A percentile compares a stretch with the other conserved stretches of the same genome.
Conservation (phyloP, 345 rosid genomes). For the Arabis hirsuta region DNA sequence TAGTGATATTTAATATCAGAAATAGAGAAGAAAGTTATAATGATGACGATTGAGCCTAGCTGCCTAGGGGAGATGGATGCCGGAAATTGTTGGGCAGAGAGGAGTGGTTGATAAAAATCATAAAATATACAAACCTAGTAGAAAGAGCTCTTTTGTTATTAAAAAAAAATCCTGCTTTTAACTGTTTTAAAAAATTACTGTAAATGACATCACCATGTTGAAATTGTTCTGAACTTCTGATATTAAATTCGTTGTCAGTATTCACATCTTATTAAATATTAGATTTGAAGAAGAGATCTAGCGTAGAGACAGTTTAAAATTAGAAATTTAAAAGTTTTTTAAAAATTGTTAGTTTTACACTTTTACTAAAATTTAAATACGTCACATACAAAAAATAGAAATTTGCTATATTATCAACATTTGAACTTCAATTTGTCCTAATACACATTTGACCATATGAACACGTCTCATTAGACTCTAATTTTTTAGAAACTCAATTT, state of each 20-base stretch:
- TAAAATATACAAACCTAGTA: constrained; percentile 36
- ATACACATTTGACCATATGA: too few species aligned
- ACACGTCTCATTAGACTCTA: too few species aligned
- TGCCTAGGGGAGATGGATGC: constrained; percentile 30
- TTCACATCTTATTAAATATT: too few species aligned
- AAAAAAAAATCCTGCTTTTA: background rate
- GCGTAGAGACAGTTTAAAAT: too few species aligned
- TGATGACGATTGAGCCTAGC: constrained; percentile 4
- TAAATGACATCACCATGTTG: constrained; percentile 35
- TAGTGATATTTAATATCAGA: background rate
- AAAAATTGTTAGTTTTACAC: too few species aligned
- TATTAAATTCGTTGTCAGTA: background rate
- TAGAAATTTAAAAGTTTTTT: too few species aligned
- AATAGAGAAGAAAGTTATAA: background rate
- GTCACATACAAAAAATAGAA: too few species aligned
- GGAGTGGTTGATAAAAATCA: constrained; percentile 36
- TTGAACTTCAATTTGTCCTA: too few species aligned
- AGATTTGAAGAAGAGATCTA: too few species aligned
- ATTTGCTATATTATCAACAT: too few species aligned
- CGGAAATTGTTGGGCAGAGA: constrained; percentile 33
- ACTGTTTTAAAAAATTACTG: constrained; percentile 4
- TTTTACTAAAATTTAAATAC: too few species aligned
- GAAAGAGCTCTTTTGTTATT: background rate
- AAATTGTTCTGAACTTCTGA: constrained; percentile 6
- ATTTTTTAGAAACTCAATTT: too few species aligned